Conservation (phyloP, 202 grass and related monocot species). For the Miscanthus sacchariflorus region DNA sequence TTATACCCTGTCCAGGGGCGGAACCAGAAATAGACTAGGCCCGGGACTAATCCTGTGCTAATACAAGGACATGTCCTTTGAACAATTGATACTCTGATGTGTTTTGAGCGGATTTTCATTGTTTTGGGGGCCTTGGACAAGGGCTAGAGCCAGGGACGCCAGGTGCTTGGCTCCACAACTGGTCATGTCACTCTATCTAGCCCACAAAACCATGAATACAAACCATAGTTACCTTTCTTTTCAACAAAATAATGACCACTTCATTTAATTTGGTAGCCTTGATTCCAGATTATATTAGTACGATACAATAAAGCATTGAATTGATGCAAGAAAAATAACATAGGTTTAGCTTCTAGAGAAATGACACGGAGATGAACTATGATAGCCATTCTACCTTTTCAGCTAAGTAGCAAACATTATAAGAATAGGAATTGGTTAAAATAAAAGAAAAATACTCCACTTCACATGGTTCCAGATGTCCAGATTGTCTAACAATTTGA, state of each 20-base stretch:
- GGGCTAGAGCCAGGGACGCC: not conserved
- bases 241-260: not conserved
- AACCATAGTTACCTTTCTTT: not conserved
- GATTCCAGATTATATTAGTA: conserved; percentile 3
- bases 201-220: conserved; percentile 10
- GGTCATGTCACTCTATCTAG: not conserved
- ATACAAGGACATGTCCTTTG: not conserved
- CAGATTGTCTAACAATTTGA: conserved; percentile 11
- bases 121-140: not conserved
- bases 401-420: no score
- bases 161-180: not conserved
- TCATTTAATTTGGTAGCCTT: not conserved
- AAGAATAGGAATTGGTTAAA: not conserved
- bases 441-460: not conserved
- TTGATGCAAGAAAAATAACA: conserved; percentile 4
- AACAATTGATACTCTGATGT: not conserved
- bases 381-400: no score
- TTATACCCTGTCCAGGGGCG: not conserved
- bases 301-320: not conserved
- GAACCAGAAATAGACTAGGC: not conserved
- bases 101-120: not conserved
- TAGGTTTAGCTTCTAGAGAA: conserved; percentile 1
- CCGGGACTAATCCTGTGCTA: not conserved
- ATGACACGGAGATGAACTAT: not conserved
- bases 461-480: conserved; percentile 1